These are phyloP conservation scores for Diacronema lutheri DNA, from an alignment of 78 protist species.

Conservation along the genomic window DNA sequence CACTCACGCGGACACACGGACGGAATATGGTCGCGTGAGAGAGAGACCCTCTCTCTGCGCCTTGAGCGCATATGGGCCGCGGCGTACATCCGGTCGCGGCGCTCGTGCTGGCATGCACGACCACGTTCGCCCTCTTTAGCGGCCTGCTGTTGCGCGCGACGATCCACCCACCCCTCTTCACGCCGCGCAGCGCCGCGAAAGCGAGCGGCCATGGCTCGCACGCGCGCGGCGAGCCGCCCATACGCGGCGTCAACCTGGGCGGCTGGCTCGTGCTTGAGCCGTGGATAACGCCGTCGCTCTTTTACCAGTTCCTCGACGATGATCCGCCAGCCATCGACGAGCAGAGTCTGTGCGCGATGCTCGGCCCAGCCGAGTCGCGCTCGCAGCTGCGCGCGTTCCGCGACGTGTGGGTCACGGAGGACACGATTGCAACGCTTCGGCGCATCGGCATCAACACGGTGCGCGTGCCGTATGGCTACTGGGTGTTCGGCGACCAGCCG, in stretches of 20 bases:
- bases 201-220: too few relatives aligned
- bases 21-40: too few relatives aligned
- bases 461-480: slow-evolving; percentile 14
- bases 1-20: too few relatives aligned
- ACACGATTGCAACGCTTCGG: background rate
- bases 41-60: too few relatives aligned
- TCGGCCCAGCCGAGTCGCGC: background rate
- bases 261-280: slow-evolving; percentile 30
- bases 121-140: too few relatives aligned
- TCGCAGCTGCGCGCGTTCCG: background rate
- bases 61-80: too few relatives aligned
- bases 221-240: too few relatives aligned
- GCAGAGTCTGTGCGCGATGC: background rate
- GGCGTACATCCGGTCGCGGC: too few relatives aligned
- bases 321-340: background rate
- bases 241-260: slow-evolving; percentile 3
- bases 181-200: too few relatives aligned
- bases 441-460: background rate
- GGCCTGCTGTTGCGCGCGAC: too few relatives aligned
- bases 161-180: too few relatives aligned
- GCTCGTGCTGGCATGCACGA: too few relatives aligned
- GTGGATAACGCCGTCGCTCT: slow-evolving; percentile 13
- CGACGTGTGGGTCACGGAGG: background rate
- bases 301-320: background rate
- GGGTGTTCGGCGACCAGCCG: background rate